Evolutionary conservation across 495 filamentous ascomycete species (phyloP), one percentile per base, ranked within the genome.

Genomic region (Lepidopterella palustris): DNA sequence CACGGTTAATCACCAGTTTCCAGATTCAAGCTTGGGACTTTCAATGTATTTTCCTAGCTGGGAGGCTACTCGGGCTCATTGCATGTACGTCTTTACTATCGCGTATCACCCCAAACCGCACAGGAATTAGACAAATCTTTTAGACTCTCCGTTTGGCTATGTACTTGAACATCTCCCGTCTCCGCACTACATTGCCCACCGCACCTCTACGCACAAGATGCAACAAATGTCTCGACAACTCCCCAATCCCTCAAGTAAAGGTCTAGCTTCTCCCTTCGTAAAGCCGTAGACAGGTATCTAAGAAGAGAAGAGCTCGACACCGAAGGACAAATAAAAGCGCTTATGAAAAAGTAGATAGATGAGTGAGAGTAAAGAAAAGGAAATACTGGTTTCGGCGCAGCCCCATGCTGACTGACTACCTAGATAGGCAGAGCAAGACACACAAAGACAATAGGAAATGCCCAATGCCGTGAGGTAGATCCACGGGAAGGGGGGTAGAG

Each of bases 241-340:
- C 29, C 26, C 26, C 56, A 56, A 55, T 50, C 48, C 48, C 57
- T 48, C 6, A 35, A 48, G 64, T 31, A 56, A 66, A 63, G 45
- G 60, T 64, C 64, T 40, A 61, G 58, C 60, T 53, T 24, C 11
- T 35, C 26, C 39, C 47, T 51, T n/a, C 60, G 24, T 8, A 5
- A 27, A 50, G 47, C 47, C 47, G 24, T 48, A 52, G 60, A 64
- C 61, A 63, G 64, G 64, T 67, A 67, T 67, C 64, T 60, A 61
- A 61, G 64, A 67, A 67, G 25, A 29, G 60, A 67, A 60, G 27
- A 4, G 10, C 53, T 40, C 18, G 21, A 60, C 40, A 67, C 35
- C 23, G 35, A 55, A 51, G 56, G 53, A 23, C 24, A 49, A 61
- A 67, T 29, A 55, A 61, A 63, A 67, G 53, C 15, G 32, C 25